Base-by-base conservation (phyloP, 2,329 filamentous ascomycete genomes). In the Scedosporium apiospermum region DNA sequence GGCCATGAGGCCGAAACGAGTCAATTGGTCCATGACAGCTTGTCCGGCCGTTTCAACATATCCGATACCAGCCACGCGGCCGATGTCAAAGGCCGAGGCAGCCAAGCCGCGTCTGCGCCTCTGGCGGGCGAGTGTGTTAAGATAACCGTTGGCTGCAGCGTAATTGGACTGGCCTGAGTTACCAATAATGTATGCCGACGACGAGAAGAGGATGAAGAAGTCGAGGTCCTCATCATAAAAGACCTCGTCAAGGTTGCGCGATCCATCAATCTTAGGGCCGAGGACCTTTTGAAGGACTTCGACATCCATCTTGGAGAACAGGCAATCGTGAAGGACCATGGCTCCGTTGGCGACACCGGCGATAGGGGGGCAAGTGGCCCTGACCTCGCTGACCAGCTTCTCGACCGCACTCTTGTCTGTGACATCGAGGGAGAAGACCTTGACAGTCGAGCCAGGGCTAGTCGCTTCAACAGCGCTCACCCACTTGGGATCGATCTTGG, bases 171-270 rank as follows among this genome's bases (percentile, higher is more conserved):
- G 77, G 1, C 75, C 75, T 1, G 62, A 58, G 57, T 74, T 74
- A 0, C 77, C 77, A 1, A 70, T 67, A 0, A 77, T 67, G 3
- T 61, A 67, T 3, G 71, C 64, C 1, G 74, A 63, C 0, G 77
- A 80, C 1, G 73, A 76, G 51, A 78, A 73, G 26, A 76, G 65
- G 10, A 80, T 67, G 66, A 80, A 77, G 61, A 77, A 78, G 57
- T 77, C 75, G 0, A 77, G 70, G 6, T 68, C 57, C 0, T 62
- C 57, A 1, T 71, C 64, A 6, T 62, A 38, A 58, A 76, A 74
- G 0, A 74, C 58, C 1, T 71, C 66, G 10, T 77, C 69, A 0
- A 77, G 68, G 38, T 71, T 61, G 3, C 65, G 60, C 2, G 66
- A 69, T 0, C 77, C 77, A 0, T 72, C 62, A 1, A 78, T 72